Percentiles rank a stretch among this genome's conserved stretches.
phyloP scores from a whole-genome alignment of 2,329 filamentous ascomycete species.

The Phyllosticta citriasiana region DNA sequence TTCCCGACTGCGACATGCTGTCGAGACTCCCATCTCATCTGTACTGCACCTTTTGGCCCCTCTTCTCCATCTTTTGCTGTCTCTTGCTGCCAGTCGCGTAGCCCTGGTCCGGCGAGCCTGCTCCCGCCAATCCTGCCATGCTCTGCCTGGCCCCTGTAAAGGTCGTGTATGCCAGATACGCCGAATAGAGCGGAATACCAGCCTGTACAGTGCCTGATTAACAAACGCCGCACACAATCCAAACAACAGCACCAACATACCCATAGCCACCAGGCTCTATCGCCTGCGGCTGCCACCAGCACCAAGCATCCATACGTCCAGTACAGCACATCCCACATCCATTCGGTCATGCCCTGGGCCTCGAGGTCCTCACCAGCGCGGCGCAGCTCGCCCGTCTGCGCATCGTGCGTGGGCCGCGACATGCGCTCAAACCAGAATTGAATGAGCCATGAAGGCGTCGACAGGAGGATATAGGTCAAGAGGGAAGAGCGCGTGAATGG shows the following conservation, averaged over 20 bases:
- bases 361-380: slow-evolving; percentile 79
- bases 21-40: slow-evolving; percentile 20
- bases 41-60: slow-evolving; percentile 39
- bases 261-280: slow-evolving; percentile 64
- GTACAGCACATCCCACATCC: slow-evolving; percentile 96
- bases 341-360: slow-evolving; percentile 83
- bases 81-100: slow-evolving; percentile 31
- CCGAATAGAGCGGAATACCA: slow-evolving; percentile 38
- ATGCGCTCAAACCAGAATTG: slow-evolving; percentile 79
- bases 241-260: slow-evolving; percentile 16
- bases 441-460: slow-evolving; percentile 64
- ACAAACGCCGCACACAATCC: not conserved
- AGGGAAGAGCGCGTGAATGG: slow-evolving; percentile 44
- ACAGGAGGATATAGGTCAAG: slow-evolving; percentile 61
- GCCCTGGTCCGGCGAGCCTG: slow-evolving; percentile 19
- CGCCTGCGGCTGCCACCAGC: slow-evolving; percentile 67
- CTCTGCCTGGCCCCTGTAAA: slow-evolving; percentile 36
- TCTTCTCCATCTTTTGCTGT: slow-evolving; percentile 43
- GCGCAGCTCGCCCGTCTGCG: slow-evolving; percentile 48
- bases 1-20: too few relatives aligned
- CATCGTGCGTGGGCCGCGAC: slow-evolving; percentile 65
- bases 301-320: slow-evolving; percentile 76
- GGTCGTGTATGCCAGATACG: slow-evolving; percentile 35
- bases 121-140: slow-evolving; percentile 31
- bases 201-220: slow-evolving; percentile 13